phyloP scores from a whole-genome alignment of 257 asterid species.

The Buddleja alternifolia region DNA sequence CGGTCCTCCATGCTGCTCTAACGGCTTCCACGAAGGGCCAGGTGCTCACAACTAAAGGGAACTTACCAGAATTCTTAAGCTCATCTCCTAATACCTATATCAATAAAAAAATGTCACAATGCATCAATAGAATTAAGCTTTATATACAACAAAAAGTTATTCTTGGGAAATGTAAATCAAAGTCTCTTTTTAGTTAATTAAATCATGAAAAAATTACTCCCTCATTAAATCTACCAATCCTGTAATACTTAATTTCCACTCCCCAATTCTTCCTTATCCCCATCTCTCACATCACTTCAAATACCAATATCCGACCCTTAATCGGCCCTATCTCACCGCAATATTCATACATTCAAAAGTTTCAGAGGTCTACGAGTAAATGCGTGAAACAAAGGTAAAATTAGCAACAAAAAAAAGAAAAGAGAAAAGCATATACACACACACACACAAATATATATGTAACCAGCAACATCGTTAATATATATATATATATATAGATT shows the following conservation, averaged over 20 bases:
- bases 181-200: conserved; percentile 1
- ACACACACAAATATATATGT: too few relatives aligned
- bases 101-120: not conserved
- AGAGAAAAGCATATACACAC: too few relatives aligned
- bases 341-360: not conserved
- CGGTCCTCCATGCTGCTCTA: conserved; percentile 81
- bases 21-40: conserved; percentile 98
- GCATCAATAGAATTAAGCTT: not conserved
- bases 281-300: conserved; percentile 1
- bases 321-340: not conserved
- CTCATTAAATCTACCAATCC: not conserved
- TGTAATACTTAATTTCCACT: not conserved
- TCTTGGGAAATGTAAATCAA: not conserved
- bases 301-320: not conserved
- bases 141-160: not conserved
- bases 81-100: conserved; percentile 56
- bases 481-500: not conserved
- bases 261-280: not conserved
- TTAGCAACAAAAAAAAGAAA: not conserved
- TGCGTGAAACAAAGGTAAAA: not conserved
- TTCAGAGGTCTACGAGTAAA: not conserved
- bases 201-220: not conserved
- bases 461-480: not conserved
- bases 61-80: conserved; percentile 39
- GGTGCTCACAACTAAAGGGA: conserved; percentile 86